phyloP scores from a whole-genome alignment of 129 eudicot species.

The Saposhnikovia divaricata region DNA sequence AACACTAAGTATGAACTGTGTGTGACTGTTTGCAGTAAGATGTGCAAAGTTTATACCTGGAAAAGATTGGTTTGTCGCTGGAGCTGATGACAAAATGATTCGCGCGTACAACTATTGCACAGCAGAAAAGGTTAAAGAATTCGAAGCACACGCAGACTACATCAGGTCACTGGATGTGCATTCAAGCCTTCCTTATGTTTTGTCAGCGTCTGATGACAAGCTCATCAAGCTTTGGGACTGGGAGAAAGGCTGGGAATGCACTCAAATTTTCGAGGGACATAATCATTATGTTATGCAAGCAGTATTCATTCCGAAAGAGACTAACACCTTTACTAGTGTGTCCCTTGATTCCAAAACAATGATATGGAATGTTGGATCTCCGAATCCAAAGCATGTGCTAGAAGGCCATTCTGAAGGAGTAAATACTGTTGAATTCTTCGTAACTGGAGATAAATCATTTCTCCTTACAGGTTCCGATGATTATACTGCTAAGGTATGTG shows the following conservation, averaged over 20 bases:
- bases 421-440: slow-evolving; percentile 8
- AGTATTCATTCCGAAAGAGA: slow-evolving; percentile 28
- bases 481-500: background rate
- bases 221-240: slow-evolving; percentile 44
- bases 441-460: background rate
- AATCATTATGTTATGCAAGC: slow-evolving; percentile 42
- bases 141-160: slow-evolving; percentile 37
- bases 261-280: slow-evolving; percentile 40
- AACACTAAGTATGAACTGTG: background rate
- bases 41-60: slow-evolving; percentile 34
- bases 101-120: slow-evolving; percentile 30
- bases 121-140: slow-evolving; percentile 29
- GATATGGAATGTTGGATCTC: slow-evolving; percentile 1
- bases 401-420: slow-evolving; percentile 9
- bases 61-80: slow-evolving; percentile 35
- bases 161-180: slow-evolving; percentile 36
- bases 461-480: background rate
- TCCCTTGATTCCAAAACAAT: slow-evolving; percentile 27
- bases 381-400: background rate
- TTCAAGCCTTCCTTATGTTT: slow-evolving; percentile 32
- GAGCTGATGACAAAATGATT: slow-evolving; percentile 34
- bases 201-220: slow-evolving; percentile 39
- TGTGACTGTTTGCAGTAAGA: slow-evolving; percentile 1
- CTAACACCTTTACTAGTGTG: slow-evolving; percentile 32
- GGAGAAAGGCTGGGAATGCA: slow-evolving; percentile 37